A percentile compares a stretch with the other conserved stretches of the same genome.
Conservation (phyloP, 495 filamentous ascomycete genomes). For the Penicillium simplicissimum region DNA sequence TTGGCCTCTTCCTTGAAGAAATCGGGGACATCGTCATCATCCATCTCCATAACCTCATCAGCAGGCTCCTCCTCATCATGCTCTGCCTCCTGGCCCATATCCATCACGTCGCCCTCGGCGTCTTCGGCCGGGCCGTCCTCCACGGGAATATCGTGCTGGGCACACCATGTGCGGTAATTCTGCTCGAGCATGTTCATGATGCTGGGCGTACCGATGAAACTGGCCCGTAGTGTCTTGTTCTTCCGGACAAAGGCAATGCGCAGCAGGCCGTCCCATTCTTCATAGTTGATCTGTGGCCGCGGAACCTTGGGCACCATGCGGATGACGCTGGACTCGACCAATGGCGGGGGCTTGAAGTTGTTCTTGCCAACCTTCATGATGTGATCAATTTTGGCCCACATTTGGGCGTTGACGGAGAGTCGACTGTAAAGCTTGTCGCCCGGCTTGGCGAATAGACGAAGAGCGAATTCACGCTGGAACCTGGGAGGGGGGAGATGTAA, state of each 20-base stretch:
- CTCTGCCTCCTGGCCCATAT: slow-evolving; percentile 42
- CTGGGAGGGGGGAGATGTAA: slow-evolving; percentile 11
- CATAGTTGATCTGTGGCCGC: slow-evolving; percentile 81
- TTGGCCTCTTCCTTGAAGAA: slow-evolving; percentile 74
- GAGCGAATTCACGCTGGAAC: slow-evolving; percentile 72
- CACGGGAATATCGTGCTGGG: slow-evolving; percentile 73
- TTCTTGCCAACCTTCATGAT: slow-evolving; percentile 91
- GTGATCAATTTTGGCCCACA: slow-evolving; percentile 86
- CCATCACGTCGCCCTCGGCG: slow-evolving; percentile 42
- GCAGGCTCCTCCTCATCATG: slow-evolving; percentile 42
- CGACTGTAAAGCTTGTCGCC: slow-evolving; percentile 84
- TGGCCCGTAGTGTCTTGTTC: slow-evolving; percentile 75
- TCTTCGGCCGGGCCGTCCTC: slow-evolving; percentile 65
- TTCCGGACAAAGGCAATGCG: slow-evolving; percentile 78
- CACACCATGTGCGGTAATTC: slow-evolving; percentile 89
- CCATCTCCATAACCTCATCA: slow-evolving; percentile 56
- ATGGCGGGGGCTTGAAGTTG: slow-evolving; percentile 92
- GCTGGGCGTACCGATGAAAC: slow-evolving; percentile 71
- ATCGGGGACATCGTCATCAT: slow-evolving; percentile 64
- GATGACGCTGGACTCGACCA: slow-evolving; percentile 85
- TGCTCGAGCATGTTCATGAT: slow-evolving; percentile 78
- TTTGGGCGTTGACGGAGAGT: slow-evolving; percentile 87
- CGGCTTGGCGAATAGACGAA: slow-evolving; percentile 73
- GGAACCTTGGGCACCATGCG: slow-evolving; percentile 76
- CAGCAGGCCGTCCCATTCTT: slow-evolving; percentile 92